Evolutionary conservation across 805 yeast species (phyloP).

Genomic region (Torulaspora maleeae): DNA sequence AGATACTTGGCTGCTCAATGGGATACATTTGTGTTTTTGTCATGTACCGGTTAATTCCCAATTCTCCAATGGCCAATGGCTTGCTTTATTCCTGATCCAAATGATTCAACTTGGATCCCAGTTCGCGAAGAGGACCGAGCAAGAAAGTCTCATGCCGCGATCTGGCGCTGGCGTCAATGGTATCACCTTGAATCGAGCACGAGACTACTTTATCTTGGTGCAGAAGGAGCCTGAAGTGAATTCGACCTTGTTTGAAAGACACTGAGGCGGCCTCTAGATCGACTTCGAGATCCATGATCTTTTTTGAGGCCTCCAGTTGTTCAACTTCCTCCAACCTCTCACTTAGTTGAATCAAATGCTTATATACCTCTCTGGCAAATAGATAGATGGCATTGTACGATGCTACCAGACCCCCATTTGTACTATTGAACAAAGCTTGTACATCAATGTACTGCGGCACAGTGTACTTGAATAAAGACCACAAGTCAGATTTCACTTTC

Average conservation of each 20-base stretch:
- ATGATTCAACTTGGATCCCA: constrained; percentile 18
- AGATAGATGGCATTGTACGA: constrained; percentile 22
- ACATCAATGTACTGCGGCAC: constrained; percentile 33
- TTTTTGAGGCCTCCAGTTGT: constrained; percentile 12
- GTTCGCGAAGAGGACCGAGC: constrained; percentile 24
- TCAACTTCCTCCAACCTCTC: constrained; percentile 16
- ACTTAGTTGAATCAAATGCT: constrained; percentile 15
- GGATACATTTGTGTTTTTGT: constrained; percentile 51
- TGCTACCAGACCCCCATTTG: constrained; percentile 14
- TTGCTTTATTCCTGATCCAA: constrained; percentile 12
- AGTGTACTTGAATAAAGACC: constrained; percentile 39
- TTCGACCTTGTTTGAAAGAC: constrained; percentile 8
- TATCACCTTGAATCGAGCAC: constrained; percentile 14
- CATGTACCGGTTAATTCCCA: constrained; percentile 40
- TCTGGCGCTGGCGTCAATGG: constrained; percentile 6
- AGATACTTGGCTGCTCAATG: constrained; percentile 61
- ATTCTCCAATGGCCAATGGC: constrained; percentile 3
- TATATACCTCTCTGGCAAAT: constrained; percentile 29
- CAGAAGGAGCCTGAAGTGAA: constrained; percentile 18
- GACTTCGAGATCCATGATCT: constrained; percentile 17
- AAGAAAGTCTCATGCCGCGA: constrained; percentile 16
- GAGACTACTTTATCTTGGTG: constrained; percentile 19
- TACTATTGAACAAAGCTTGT: constrained; percentile 16
- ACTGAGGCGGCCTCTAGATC: constrained; percentile 22
- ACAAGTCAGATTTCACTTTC: constrained; percentile 23